Percentiles rank a stretch among this genome's conserved stretches.
Evolutionary conservation across 306 rosid genomes (phyloP).

Genomic region (Herpetospermum pedunculosum): DNA sequence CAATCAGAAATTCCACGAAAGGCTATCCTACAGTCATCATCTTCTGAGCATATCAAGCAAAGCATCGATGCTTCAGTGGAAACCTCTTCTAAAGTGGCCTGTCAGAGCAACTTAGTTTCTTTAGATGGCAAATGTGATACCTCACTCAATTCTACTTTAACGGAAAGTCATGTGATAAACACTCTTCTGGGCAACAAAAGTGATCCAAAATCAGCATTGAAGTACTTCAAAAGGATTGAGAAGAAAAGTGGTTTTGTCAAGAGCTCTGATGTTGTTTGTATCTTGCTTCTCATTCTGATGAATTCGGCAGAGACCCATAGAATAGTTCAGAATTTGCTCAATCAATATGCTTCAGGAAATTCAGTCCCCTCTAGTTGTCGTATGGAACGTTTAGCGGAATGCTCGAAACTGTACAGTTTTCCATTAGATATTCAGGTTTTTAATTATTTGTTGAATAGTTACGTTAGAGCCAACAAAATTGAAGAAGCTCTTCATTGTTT

Average conservation of each 20-base stretch:
- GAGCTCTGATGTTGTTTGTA: constrained; percentile 30
- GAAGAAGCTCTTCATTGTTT: constrained; percentile 44
- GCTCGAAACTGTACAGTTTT: constrained; percentile 27
- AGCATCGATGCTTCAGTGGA: not conserved
- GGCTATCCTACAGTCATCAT: not conserved
- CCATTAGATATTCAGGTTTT: constrained; percentile 31
- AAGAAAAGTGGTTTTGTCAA: constrained; percentile 22
- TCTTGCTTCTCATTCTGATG: constrained; percentile 43
- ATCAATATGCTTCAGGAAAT: constrained; percentile 21
- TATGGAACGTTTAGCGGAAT: constrained; percentile 29
- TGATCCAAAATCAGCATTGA: constrained; percentile 36
- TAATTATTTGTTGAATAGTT: constrained; percentile 42
- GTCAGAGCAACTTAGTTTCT: not conserved
- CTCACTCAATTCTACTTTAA: not conserved
- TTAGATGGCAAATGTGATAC: not conserved
- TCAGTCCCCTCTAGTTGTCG: constrained; percentile 23
- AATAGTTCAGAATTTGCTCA: constrained; percentile 22
- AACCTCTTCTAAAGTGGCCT: not conserved
- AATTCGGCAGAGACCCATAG: constrained; percentile 10
- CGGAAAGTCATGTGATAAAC: constrained; percentile 18
- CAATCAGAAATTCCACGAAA: constrained; percentile 4
- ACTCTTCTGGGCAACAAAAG: constrained; percentile 30
- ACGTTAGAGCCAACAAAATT: constrained; percentile 40
- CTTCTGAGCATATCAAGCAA: not conserved
- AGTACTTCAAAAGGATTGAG: constrained; percentile 27